Percentiles rank a stretch among this genome's conserved stretches.
These are phyloP conservation scores for Metarhizium sp. DNA, from an alignment of 2,329 filamentous ascomycete species.

Conservation along the genomic window DNA sequence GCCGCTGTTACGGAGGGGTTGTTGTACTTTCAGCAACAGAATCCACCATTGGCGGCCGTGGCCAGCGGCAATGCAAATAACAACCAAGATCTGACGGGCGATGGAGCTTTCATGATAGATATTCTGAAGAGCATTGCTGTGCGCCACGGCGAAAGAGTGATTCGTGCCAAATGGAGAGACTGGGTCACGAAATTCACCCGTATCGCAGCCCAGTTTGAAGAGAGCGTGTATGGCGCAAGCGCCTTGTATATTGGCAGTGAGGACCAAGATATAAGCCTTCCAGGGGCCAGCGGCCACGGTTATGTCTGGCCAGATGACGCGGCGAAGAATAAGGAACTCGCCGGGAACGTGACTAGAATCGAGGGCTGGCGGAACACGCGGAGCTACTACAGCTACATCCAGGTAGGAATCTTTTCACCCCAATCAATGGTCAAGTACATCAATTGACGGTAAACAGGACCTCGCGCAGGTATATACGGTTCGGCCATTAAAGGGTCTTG, in stretches of 20 bases:
- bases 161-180: constrained; percentile 85
- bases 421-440: background rate
- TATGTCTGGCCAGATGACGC: constrained; percentile 89
- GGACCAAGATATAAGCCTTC: constrained; percentile 50
- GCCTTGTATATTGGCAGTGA: constrained; percentile 78
- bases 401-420: constrained; percentile 37
- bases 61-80: constrained; percentile 31
- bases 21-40: constrained; percentile 77
- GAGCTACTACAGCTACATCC: constrained; percentile 92
- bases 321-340: constrained; percentile 73
- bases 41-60: constrained; percentile 45
- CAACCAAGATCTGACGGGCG: constrained; percentile 66
- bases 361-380: constrained; percentile 95
- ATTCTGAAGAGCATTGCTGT: constrained; percentile 76
- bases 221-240: constrained; percentile 87
- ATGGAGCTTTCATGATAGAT: constrained; percentile 80
- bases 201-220: constrained; percentile 88
- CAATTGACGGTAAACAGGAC: constrained; percentile 35
- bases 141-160: constrained; percentile 79
- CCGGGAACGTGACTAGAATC: constrained; percentile 84
- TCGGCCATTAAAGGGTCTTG: constrained; percentile 66
- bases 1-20: constrained; percentile 78
- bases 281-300: constrained; percentile 68
- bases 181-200: constrained; percentile 94
- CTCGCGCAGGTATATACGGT: constrained; percentile 54